These are phyloP conservation scores for Dillenia turbinata DNA, from an alignment of 164 flowering plant genomes.

Conservation along the genomic window DNA sequence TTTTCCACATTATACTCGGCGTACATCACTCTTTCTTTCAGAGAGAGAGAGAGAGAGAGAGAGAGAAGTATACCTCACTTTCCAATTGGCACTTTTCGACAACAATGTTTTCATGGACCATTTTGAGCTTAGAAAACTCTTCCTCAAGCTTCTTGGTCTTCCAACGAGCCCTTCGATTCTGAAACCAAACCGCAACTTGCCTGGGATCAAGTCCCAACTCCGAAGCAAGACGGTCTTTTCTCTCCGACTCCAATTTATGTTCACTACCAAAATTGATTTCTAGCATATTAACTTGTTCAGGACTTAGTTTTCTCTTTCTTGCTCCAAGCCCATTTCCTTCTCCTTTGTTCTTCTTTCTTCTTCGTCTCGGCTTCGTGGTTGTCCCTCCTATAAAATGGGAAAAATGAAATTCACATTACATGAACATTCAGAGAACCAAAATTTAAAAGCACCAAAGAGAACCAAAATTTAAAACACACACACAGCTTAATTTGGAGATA, in stretches of 20 bases:
- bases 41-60: neutral
- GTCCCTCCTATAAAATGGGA: conserved; percentile 17
- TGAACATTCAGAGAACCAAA: neutral
- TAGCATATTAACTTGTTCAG: conserved; percentile 42
- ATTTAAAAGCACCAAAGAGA: neutral
- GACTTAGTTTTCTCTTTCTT: conserved; percentile 61
- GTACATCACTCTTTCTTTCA: neutral
- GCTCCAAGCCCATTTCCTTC: conserved; percentile 9
- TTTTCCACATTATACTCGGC: neutral
- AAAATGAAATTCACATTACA: too few relatives aligned
- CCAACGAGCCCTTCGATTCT: conserved; percentile 72
- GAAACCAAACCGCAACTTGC: conserved; percentile 82
- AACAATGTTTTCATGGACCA: conserved; percentile 30
- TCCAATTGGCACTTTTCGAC: conserved; percentile 63
- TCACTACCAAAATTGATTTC: conserved; percentile 53
- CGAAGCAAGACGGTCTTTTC: conserved; percentile 54
- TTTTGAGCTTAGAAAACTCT: conserved; percentile 40
- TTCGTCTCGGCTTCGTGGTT: conserved; percentile 20
- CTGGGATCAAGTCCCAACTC: conserved; percentile 67
- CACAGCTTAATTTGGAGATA: neutral
- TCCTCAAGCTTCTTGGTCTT: conserved; percentile 70
- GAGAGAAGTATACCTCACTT: conserved; percentile 39
- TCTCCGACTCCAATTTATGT: conserved; percentile 60
- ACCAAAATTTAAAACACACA: neutral
- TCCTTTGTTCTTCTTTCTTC: conserved; percentile 43